phyloP scores from a whole-genome alignment of 2,329 filamentous ascomycete genomes.

The Dothistroma pini region DNA sequence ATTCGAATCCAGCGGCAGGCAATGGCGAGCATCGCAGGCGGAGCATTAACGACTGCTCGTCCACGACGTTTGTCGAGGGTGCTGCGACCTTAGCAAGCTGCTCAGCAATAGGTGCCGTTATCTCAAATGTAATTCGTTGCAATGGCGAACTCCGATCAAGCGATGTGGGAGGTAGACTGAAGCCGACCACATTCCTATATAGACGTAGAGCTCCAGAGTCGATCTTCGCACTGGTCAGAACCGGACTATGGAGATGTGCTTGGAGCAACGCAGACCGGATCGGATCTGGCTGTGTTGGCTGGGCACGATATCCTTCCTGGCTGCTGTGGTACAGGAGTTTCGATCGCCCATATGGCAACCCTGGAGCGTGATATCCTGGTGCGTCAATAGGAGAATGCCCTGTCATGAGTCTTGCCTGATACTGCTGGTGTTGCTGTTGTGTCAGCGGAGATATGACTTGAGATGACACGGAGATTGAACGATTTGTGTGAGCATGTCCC shows the following conservation, averaged over 20 bases:
- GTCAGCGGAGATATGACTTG: neutral
- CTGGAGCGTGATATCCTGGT: neutral
- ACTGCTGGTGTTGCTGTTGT: neutral
- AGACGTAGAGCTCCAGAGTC: slow-evolving; percentile 26
- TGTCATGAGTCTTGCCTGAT: neutral
- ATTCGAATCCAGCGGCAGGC: slow-evolving; percentile 31
- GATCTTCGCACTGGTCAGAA: slow-evolving; percentile 30
- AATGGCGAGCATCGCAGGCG: slow-evolving; percentile 64
- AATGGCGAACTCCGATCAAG: slow-evolving; percentile 35
- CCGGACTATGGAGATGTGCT: slow-evolving; percentile 54
- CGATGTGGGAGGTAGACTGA: slow-evolving; percentile 48
- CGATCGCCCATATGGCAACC: neutral
- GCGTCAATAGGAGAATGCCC: neutral
- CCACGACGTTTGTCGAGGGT: slow-evolving; percentile 35
- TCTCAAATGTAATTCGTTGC: slow-evolving; percentile 46
- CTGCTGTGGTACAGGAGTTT: slow-evolving; percentile 18
- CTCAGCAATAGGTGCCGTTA: slow-evolving; percentile 39
- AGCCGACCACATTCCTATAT: slow-evolving; percentile 57
- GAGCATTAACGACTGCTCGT: slow-evolving; percentile 57
- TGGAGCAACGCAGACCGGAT: slow-evolving; percentile 55
- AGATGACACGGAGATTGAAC: neutral
- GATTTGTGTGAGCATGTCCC: neutral
- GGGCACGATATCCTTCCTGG: slow-evolving; percentile 28
- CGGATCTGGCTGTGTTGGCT: slow-evolving; percentile 45
- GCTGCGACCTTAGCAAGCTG: slow-evolving; percentile 35